A percentile compares a stretch with the other conserved stretches of the same genome.
These are phyloP conservation scores for Chlorella sorokiniana DNA, from an alignment of 139 green algal species.

Conservation along the genomic window DNA sequence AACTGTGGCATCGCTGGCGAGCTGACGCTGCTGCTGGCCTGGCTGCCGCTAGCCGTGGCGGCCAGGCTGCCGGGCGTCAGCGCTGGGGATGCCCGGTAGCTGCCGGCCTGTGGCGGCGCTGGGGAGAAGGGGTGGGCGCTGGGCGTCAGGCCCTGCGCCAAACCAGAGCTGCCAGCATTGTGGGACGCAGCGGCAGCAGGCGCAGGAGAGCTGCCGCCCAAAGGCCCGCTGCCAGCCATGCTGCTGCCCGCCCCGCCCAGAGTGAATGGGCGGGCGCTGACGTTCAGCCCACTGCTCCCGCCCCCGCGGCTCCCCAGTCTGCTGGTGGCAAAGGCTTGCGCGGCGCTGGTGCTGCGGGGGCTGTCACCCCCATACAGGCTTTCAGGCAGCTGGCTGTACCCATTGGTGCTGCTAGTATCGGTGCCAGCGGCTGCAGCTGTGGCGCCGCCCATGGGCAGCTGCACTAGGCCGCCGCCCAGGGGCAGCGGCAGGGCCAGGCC, in stretches of 20 bases:
- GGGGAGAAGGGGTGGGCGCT: not conserved
- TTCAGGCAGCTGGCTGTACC: not conserved
- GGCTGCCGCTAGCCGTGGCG: not conserved
- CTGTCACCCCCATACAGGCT: not conserved
- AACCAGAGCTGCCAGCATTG: not conserved
- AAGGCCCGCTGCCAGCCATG: not conserved
- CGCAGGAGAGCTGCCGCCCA: not conserved
- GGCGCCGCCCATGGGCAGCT: not conserved
- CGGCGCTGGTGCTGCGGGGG: not conserved
- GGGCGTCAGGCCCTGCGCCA: not conserved
- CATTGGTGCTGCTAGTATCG: not conserved
- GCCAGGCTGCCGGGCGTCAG: not conserved
- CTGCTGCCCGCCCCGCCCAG: not conserved
- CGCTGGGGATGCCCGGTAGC: not conserved
- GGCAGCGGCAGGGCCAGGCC: not conserved
- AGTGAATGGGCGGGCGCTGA: conserved; percentile 5
- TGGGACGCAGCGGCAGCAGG: not conserved
- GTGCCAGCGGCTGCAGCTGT: not conserved
- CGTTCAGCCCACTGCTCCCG: not conserved
- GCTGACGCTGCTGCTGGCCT: not conserved
- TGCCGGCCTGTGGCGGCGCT: not conserved
- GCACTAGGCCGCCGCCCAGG: not conserved
- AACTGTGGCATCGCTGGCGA: not conserved
- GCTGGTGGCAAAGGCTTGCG: too few species aligned
- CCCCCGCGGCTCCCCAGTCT: not conserved